Base-by-base conservation (phyloP, 768 basidiomycete genomes). In the Rhizopogon vinicolor region DNA sequence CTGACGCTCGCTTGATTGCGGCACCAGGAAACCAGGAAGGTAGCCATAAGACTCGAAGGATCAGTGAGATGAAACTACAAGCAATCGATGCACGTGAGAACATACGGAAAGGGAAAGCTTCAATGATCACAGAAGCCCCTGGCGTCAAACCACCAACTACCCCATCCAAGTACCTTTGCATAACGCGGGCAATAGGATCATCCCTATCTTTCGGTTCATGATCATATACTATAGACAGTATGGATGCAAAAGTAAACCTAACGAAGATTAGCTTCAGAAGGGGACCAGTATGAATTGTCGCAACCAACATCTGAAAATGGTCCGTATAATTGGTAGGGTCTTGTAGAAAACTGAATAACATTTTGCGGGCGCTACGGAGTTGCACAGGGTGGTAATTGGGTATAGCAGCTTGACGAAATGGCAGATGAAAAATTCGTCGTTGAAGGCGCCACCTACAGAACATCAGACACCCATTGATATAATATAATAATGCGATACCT, bases 171-270 rank as follows among this genome's bases (percentile, higher is more conserved):
- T 74, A 74, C 12, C 66, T 62, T 40, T 75, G 71, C 6, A 75
- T 70, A 3, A 75, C 58, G 10, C 70, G 57, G 16, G 78, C 70
- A 54, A 74, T 72, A 33, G 65, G 63, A 49, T 78, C 76, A 1
- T 68, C 68, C 33, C 65, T 56, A 5, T 71, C 63, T 13, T 67
- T 66, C 8, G 77, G 66, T 3, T 70, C 59, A 18, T 72, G 64
- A 18, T 75, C 78, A 40, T 79, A 80, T n/a, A 73, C 66, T 12
- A 78, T 65, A 12, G 71, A 67, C 53, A 78, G 62, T 39, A 76
- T 66, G 3, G 76, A 67, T 2, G 72, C 63, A 12, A 73, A 68
- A 12, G 75, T 64, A 41, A 66, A 61, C 51, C 74, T 74, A 37
- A 50, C 5, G 3, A 9, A 3, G 1, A 8, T 58, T 35, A 28